Evolutionary conservation across 2,329 filamentous ascomycete species (phyloP), one percentile per base, ranked within the genome.

Genomic region (Monilinia fructigena): DNA sequence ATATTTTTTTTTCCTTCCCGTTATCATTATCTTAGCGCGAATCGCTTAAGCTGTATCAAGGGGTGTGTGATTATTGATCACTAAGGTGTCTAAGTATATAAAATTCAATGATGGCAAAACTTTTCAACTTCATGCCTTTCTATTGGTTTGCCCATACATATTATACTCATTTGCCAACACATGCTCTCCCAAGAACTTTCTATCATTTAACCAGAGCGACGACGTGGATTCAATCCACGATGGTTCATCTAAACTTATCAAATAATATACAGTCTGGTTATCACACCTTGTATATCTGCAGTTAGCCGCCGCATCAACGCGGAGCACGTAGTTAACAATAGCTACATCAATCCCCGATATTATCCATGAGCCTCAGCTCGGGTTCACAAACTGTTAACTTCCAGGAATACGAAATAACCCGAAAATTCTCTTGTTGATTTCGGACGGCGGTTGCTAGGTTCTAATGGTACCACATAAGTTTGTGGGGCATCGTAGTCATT

Each of bases 21-120:
- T 65, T 61, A 65, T 60, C 63, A 65, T 60, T 65, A 65, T 65
- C 63, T 65, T 65, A 65, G 63, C 63, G 55, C 50, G 20, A 38
- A 6, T 65, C 55, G 55, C 47, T 65, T 53, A 26, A 40, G 31
- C 4, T 38, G 16, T 45, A 58, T 28, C n/a, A 26, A 20, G 38
- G 47, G 6, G 16, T 16, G 40, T 47, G 8, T 58, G 26, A n/a
- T 28, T 0, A 50, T 26, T 60, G 28, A 60, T 38, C 26, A 20
- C 7, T 26, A n/a, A 55, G 53, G 58, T 61, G 45, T 38, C 12
- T 26, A 2, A 40, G 38, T 61, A 61, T 50, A 8, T 20, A 50
- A 18, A 28, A 26, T 12, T 45, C 10, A 28, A 28, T n/a, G 12
- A 40, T 26, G 8, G 31, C 31, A 48, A 60, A 60, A 60, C 42